These are phyloP conservation scores for Coemansia sp. DNA, from an alignment of 192 early-diverging fungal species.

Conservation along the genomic window DNA sequence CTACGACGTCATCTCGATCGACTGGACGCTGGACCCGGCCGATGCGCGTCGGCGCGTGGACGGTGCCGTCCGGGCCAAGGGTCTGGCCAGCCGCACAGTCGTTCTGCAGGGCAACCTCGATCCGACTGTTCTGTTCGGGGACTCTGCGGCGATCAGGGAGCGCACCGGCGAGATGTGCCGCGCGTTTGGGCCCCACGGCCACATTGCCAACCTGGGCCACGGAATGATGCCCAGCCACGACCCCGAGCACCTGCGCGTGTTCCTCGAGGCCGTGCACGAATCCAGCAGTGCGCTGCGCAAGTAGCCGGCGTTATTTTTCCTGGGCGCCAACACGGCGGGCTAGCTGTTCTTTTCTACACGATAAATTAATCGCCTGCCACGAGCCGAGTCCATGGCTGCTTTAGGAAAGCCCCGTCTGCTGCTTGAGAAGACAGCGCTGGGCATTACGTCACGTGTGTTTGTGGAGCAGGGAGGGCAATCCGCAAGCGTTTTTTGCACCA, in stretches of 20 bases:
- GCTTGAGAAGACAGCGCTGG: too few species aligned
- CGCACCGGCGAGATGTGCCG: conserved; percentile 76
- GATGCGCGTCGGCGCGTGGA: conserved; percentile 26
- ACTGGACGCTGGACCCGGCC: conserved; percentile 82
- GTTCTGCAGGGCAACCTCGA: conserved; percentile 95
- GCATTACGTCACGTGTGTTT: too few species aligned
- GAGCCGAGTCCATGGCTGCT: too few species aligned
- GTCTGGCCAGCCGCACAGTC: conserved; percentile 1
- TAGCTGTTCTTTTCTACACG: too few species aligned
- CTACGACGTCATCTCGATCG: conserved; percentile 87
- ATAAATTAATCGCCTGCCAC: too few species aligned
- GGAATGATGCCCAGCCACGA: conserved; percentile 87
- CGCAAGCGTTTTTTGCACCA: too few species aligned
- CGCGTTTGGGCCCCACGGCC: conserved; percentile 68
- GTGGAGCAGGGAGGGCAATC: too few species aligned
- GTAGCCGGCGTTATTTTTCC: too few species aligned
- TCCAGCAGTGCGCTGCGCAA: conserved; percentile 32
- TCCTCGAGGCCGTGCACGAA: conserved; percentile 65
- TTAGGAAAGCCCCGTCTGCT: too few species aligned
- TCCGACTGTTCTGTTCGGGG: conserved; percentile 76
- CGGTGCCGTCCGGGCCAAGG: conserved; percentile 2
- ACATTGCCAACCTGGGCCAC: conserved; percentile 97
- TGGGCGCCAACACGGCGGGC: too few species aligned
- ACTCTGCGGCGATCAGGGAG: conserved; percentile 66
- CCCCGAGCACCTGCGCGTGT: conserved; percentile 66